Evolutionary conservation across 2,329 filamentous ascomycete species (phyloP).

Genomic region (Lachnellula hyalina): DNA sequence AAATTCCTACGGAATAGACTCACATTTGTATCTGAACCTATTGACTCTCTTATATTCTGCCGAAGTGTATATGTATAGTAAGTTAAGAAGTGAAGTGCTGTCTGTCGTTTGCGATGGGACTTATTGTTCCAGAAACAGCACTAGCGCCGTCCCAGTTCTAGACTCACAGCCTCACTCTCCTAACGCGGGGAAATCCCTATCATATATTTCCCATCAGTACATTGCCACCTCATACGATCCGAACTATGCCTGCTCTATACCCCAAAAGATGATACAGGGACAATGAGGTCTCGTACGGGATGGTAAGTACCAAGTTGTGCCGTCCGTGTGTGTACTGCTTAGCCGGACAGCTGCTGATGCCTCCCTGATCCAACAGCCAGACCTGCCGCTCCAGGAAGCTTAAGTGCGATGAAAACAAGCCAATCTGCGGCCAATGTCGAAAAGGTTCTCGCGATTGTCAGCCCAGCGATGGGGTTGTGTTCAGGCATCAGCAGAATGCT

Average conservation of each 20-base stretch:
- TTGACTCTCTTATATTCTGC: too few species aligned
- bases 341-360: neutral
- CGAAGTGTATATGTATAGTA: too few species aligned
- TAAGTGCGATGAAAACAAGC: conserved; percentile 60
- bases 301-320: conserved; percentile 24
- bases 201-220: neutral
- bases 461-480: conserved; percentile 57
- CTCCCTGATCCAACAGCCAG: conserved; percentile 32
- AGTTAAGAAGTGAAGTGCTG: too few species aligned
- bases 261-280: conserved; percentile 20
- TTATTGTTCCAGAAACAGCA: too few species aligned
- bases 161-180: neutral
- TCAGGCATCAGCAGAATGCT: conserved; percentile 64
- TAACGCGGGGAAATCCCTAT: neutral
- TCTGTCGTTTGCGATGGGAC: too few species aligned
- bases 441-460: conserved; percentile 55
- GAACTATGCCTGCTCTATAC: conserved; percentile 13
- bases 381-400: conserved; percentile 57
- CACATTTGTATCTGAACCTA: neutral
- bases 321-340: neutral
- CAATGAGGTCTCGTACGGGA: conserved; percentile 35
- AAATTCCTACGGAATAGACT: neutral
- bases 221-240: neutral
- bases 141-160: too few species aligned
- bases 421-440: conserved; percentile 53